Base-by-base conservation (phyloP, 441 rosid genomes). In the Pelargonium myrrhifolium region DNA sequence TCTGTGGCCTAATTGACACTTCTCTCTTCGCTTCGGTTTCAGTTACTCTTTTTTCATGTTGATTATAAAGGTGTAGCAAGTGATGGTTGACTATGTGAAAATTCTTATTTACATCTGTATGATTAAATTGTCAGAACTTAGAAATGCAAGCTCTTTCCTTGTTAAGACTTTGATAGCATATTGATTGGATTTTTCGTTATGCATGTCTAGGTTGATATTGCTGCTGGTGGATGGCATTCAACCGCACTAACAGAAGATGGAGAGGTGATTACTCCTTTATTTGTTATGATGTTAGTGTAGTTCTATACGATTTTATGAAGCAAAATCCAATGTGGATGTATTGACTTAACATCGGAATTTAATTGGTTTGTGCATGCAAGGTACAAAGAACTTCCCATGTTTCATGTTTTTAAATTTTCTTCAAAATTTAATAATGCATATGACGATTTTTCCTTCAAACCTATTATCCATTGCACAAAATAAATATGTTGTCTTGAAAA, bases 191-290 rank as follows among this genome's bases (percentile, higher is more conserved):
- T 35, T 22, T 53, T 69, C 18, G 73, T 42, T 53, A 7, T 68
- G 45, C 72, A 43, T 79, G 28, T 72, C 40, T 82, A 94, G 98
- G 94, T 92, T 83, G 98, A 92, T 81, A 94, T 94, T 70, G 99
- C 99, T 70, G 97, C 93, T 70, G 98, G 99, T 69, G 99, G 99
- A 78, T 94, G 99, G 99, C 99, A 94, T 78, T 94, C 99, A 66
- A 88, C 96, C 72, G 94, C 91, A 17, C 75, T 92, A 78, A 92
- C 99, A 15, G 75, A 81, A 28, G 84, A 84, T 15, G 93, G 94
- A 64, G 94, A 92, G 94, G 99, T 94, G 82, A 17, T 64, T 37
- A 9, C 37, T 53, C 49, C 65, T 77, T 62, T 21, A 28, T 31
- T 21, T 61, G 39, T 59, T 12, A 10, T 49, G 66, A 20, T 58